phyloP scores from a whole-genome alignment of 2,329 filamentous ascomycete genomes.

The Claviceps quebecensis region DNA sequence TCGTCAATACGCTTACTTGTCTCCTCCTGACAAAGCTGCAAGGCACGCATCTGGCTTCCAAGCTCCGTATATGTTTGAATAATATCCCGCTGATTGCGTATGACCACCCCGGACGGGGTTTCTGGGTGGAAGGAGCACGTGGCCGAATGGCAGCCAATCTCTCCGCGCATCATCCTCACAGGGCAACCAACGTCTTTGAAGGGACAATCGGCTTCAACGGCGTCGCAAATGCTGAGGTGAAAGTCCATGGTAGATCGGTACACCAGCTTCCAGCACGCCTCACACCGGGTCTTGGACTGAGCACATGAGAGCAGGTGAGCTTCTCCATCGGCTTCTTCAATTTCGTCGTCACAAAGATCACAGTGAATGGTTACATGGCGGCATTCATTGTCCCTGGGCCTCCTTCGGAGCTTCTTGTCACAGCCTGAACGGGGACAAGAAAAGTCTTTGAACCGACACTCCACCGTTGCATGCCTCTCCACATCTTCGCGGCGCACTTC shows the following conservation, averaged over 20 bases:
- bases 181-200: slow-evolving; percentile 25
- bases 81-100: slow-evolving; percentile 32
- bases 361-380: slow-evolving; percentile 39
- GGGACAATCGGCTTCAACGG: slow-evolving; percentile 34
- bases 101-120: slow-evolving; percentile 36
- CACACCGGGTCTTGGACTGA: slow-evolving; percentile 33
- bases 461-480: slow-evolving; percentile 39
- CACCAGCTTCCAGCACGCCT: slow-evolving; percentile 32
- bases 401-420: slow-evolving; percentile 34
- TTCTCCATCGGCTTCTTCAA: slow-evolving; percentile 30
- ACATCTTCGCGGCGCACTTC: slow-evolving; percentile 39
- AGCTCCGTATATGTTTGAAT: slow-evolving; percentile 28
- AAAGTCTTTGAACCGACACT: slow-evolving; percentile 42
- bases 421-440: slow-evolving; percentile 42
- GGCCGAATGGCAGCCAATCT: slow-evolving; percentile 30
- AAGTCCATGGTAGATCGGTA: slow-evolving; percentile 29
- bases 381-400: slow-evolving; percentile 37
- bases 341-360: slow-evolving; percentile 35
- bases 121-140: slow-evolving; percentile 37
- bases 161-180: slow-evolving; percentile 18
- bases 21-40: slow-evolving; percentile 21
- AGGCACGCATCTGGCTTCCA: slow-evolving; percentile 20
- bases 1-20: slow-evolving; percentile 18
- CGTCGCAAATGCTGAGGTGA: slow-evolving; percentile 38
- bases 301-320: slow-evolving; percentile 27